phyloP scores from a whole-genome alignment of 371 early-diverging fungal genomes.

The Sporodiniella umbellata region DNA sequence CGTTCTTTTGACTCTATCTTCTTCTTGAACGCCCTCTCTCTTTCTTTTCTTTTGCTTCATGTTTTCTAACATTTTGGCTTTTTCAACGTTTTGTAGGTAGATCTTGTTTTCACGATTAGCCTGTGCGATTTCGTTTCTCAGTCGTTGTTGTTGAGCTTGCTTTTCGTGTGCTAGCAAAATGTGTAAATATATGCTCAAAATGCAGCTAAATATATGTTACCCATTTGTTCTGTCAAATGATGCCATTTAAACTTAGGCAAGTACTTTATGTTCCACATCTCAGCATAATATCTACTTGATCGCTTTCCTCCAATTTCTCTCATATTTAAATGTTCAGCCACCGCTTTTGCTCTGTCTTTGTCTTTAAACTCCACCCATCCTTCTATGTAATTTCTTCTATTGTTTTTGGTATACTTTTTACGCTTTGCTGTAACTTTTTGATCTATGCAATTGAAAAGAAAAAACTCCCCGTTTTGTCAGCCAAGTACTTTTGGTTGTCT shows the following conservation, averaged over 20 bases:
- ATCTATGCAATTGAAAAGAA: conserved; percentile 30
- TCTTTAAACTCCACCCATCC: conserved; percentile 97
- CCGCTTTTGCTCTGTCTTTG: conserved; percentile 80
- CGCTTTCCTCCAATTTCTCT: conserved; percentile 85
- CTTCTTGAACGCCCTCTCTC: conserved; percentile 24
- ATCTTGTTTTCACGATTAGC: conserved; percentile 82
- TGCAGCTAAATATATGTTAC: conserved; percentile 35
- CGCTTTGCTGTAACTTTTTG: conserved; percentile 53
- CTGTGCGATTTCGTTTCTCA: conserved; percentile 84
- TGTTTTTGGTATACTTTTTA: conserved; percentile 70
- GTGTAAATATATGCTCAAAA: neutral
- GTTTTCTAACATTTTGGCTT: conserved; percentile 77
- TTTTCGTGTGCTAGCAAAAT: conserved; percentile 66
- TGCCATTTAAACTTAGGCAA: conserved; percentile 96
- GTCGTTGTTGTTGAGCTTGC: conserved; percentile 77
- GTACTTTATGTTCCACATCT: conserved; percentile 96
- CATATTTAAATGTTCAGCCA: conserved; percentile 78
- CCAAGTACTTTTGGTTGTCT: neutral
- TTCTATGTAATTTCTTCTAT: conserved; percentile 83
- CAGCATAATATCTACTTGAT: conserved; percentile 79
- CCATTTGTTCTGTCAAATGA: conserved; percentile 91
- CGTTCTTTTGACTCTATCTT: conserved; percentile 33
- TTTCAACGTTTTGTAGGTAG: conserved; percentile 82
- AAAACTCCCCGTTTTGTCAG: neutral
- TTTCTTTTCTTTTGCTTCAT: conserved; percentile 68